phyloP scores from a whole-genome alignment of 148 eudicot genomes.

The Amaranthus palmeri region DNA sequence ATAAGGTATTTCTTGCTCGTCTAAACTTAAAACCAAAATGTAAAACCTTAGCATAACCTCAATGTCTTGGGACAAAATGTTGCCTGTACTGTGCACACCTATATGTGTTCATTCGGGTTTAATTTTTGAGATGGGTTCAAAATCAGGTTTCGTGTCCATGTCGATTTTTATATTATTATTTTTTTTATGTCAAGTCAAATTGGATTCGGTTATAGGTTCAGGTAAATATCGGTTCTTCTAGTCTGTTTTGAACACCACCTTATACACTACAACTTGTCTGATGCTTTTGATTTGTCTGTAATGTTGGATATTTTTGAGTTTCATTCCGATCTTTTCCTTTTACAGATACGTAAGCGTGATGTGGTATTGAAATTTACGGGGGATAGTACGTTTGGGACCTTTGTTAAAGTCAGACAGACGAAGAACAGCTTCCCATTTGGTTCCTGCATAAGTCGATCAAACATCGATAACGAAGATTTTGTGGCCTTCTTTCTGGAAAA shows the following conservation, averaged over 20 bases:
- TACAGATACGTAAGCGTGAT: slow-evolving; percentile 87
- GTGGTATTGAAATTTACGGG: slow-evolving; percentile 56
- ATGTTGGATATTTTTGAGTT: background rate
- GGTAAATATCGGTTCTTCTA: too few relatives aligned
- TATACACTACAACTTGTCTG: too few relatives aligned
- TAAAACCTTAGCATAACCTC: background rate
- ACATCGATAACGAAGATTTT: slow-evolving; percentile 84
- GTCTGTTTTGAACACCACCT: too few relatives aligned
- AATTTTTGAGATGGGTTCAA: too few relatives aligned
- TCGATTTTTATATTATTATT: too few relatives aligned
- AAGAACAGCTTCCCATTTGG: slow-evolving; percentile 81
- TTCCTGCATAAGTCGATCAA: slow-evolving; percentile 59
- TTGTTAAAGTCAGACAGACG: slow-evolving; percentile 56
- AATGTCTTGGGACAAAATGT: background rate
- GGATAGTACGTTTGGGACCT: slow-evolving; percentile 35
- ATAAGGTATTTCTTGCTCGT: slow-evolving; percentile 48
- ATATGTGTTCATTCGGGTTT: too few relatives aligned
- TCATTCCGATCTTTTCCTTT: background rate
- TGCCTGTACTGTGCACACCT: too few relatives aligned
- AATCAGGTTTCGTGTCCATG: too few relatives aligned
- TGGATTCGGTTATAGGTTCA: too few relatives aligned
- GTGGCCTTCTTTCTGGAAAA: slow-evolving; percentile 66
- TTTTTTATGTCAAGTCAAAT: too few relatives aligned
- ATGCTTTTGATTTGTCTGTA: background rate
- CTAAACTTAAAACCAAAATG: background rate